Evolutionary conservation across 2,329 filamentous ascomycete species (phyloP).

Genomic region (Colletotrichum ledebouriae): DNA sequence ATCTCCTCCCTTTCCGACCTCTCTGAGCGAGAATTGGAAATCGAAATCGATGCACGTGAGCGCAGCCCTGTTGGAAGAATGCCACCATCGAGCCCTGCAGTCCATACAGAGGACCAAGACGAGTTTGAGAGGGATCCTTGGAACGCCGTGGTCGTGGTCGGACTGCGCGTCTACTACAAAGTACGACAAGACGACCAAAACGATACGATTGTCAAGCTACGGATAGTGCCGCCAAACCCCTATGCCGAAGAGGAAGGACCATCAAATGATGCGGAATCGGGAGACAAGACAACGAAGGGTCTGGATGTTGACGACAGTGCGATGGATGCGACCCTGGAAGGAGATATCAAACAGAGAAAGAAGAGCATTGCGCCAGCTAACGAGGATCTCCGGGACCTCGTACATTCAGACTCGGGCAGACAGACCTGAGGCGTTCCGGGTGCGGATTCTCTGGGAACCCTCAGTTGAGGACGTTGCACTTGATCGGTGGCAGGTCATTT

Average conservation of each 20-base stretch:
- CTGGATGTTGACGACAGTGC: conserved; percentile 62
- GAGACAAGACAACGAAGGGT: conserved; percentile 49
- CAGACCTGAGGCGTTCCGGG: neutral
- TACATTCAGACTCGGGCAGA: neutral
- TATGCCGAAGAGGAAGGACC: conserved; percentile 46
- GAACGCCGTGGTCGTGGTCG: conserved; percentile 68
- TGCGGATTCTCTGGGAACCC: neutral
- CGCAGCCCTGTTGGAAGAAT: conserved; percentile 34
- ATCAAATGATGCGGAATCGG: conserved; percentile 38
- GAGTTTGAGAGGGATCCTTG: conserved; percentile 67
- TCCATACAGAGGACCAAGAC: conserved; percentile 60
- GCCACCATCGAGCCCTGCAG: conserved; percentile 34
- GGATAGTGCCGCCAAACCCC: conserved; percentile 55
- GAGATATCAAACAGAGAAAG: conserved; percentile 51
- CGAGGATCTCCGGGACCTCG: conserved; percentile 24
- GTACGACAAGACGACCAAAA: conserved; percentile 50
- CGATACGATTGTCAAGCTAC: conserved; percentile 54
- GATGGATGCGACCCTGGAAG: conserved; percentile 58
- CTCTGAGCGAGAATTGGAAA: conserved; percentile 56
- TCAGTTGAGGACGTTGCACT: neutral
- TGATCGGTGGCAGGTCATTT: neutral
- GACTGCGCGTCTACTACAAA: conserved; percentile 67
- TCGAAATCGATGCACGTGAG: conserved; percentile 30
- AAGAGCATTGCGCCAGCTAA: conserved; percentile 49
- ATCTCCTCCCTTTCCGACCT: conserved; percentile 55